Percentiles rank a stretch among this genome's conserved stretches.
Evolutionary conservation across 2,329 filamentous ascomycete genomes (phyloP).

Genomic region (Conoideocrella luteorostrata): DNA sequence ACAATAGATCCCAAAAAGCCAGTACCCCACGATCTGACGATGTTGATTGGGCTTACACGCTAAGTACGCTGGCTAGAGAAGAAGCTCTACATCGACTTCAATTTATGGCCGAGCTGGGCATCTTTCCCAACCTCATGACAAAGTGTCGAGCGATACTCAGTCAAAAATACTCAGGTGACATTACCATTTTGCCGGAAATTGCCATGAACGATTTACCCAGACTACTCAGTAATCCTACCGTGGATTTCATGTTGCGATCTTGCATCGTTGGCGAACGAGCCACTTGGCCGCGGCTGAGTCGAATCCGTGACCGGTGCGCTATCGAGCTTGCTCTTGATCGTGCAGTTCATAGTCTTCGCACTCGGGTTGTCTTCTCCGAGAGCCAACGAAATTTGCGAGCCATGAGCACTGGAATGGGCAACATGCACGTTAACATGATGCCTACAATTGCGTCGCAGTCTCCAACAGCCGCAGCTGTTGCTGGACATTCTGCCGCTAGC

Average conservation of each 20-base stretch:
- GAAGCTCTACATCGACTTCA: constrained; percentile 78
- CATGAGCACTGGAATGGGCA: constrained; percentile 26
- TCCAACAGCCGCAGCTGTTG: neutral
- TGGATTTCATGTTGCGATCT: constrained; percentile 78
- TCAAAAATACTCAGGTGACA: constrained; percentile 90
- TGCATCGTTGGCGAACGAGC: constrained; percentile 75
- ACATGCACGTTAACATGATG: constrained; percentile 17
- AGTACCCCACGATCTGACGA: constrained; percentile 27
- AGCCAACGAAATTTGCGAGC: constrained; percentile 55
- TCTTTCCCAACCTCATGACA: constrained; percentile 72
- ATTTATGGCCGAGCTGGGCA: constrained; percentile 69
- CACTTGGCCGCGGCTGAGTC: constrained; percentile 84
- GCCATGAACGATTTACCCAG: constrained; percentile 65
- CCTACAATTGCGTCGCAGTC: neutral
- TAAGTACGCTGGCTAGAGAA: constrained; percentile 68
- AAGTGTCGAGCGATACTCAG: constrained; percentile 77
- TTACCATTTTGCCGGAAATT: constrained; percentile 84
- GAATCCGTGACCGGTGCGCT: constrained; percentile 79
- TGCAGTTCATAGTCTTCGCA: constrained; percentile 62
- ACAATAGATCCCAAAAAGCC: constrained; percentile 19
- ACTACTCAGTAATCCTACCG: constrained; percentile 76
- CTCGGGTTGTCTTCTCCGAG: constrained; percentile 62
- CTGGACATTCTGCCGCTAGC: neutral
- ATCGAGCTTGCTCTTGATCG: constrained; percentile 80
- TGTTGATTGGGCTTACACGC: constrained; percentile 55